These are phyloP conservation scores for Cladobotryum mycophilum DNA, from an alignment of 2,329 filamentous ascomycete species.

Conservation along the genomic window DNA sequence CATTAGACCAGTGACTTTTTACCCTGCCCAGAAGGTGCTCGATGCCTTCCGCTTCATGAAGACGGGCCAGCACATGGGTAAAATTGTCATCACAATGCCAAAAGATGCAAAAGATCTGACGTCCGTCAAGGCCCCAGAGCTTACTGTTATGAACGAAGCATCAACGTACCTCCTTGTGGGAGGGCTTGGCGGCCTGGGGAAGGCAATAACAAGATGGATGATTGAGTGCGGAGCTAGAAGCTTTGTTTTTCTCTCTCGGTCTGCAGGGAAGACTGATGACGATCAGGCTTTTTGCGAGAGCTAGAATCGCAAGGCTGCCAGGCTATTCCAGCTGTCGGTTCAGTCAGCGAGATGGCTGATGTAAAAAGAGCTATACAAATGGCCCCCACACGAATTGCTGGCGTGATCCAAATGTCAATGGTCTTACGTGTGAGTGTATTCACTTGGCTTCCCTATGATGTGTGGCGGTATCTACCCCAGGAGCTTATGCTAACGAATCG, in stretches of 20 bases:
- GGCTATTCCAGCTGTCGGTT: conserved; percentile 16
- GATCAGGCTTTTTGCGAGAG: conserved; percentile 14
- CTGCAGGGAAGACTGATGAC: not conserved
- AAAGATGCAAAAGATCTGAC: not conserved
- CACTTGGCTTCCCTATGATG: not conserved
- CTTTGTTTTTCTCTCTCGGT: conserved; percentile 19
- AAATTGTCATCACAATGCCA: conserved; percentile 13
- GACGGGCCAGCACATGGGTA: conserved; percentile 15
- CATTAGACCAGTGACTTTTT: conserved; percentile 12
- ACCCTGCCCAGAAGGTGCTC: conserved; percentile 8
- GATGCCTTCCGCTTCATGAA: conserved; percentile 16
- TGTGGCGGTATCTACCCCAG: too few relatives aligned
- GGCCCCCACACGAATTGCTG: conserved; percentile 22
- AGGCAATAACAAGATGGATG: conserved; percentile 13
- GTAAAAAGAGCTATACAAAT: conserved; percentile 5
- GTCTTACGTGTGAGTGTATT: conserved; percentile 17
- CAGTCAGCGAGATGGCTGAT: conserved; percentile 3
- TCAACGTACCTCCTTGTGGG: conserved; percentile 17
- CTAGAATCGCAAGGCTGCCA: conserved; percentile 15
- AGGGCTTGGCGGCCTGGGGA: conserved; percentile 16
- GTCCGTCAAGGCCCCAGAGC: not conserved
- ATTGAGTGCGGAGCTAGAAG: conserved; percentile 19
- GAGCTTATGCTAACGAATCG: too few relatives aligned
- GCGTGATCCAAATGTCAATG: conserved; percentile 33
- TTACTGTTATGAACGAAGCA: not conserved